These are phyloP conservation scores for Aspergillus calidoustus DNA, from an alignment of 2,329 filamentous ascomycete genomes.

Conservation along the genomic window DNA sequence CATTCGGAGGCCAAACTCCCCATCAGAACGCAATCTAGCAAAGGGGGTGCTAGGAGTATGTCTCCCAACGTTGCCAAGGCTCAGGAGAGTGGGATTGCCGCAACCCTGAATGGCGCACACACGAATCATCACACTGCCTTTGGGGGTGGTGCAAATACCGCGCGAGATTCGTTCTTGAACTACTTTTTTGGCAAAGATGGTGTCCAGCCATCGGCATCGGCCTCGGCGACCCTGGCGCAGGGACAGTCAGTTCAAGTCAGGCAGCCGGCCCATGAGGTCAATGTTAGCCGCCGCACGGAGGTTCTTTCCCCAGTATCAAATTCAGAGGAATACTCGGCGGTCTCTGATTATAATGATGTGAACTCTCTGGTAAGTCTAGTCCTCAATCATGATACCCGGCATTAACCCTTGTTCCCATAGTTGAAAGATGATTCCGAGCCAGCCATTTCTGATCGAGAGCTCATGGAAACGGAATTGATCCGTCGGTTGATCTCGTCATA, in stretches of 20 bases:
- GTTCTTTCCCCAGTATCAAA: slow-evolving; percentile 49
- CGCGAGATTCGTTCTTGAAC: slow-evolving; percentile 91
- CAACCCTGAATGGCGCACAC: slow-evolving; percentile 69
- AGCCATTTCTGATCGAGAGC: slow-evolving; percentile 90
- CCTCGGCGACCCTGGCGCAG: slow-evolving; percentile 46
- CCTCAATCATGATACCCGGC: neutral
- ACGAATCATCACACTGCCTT: slow-evolving; percentile 67
- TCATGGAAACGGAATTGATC: slow-evolving; percentile 97
- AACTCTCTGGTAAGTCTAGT: slow-evolving; percentile 54
- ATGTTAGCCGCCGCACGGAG: slow-evolving; percentile 73
- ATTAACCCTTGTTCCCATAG: slow-evolving; percentile 23
- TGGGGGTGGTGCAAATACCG: slow-evolving; percentile 60
- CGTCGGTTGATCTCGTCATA: slow-evolving; percentile 95
- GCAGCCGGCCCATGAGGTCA: slow-evolving; percentile 80
- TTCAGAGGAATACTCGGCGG: slow-evolving; percentile 44
- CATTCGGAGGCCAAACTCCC: slow-evolving; percentile 61
- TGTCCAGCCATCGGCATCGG: slow-evolving; percentile 51
- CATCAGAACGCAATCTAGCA: slow-evolving; percentile 64
- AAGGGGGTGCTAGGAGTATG: slow-evolving; percentile 72
- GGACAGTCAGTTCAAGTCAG: slow-evolving; percentile 49
- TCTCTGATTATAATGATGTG: slow-evolving; percentile 47
- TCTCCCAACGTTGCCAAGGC: slow-evolving; percentile 73
- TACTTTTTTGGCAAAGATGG: slow-evolving; percentile 98
- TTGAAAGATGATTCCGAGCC: slow-evolving; percentile 67
- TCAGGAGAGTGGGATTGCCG: slow-evolving; percentile 68